These are phyloP conservation scores for Ophioceras dolichostomum DNA, from an alignment of 2,329 filamentous ascomycete species.

Conservation along the genomic window DNA sequence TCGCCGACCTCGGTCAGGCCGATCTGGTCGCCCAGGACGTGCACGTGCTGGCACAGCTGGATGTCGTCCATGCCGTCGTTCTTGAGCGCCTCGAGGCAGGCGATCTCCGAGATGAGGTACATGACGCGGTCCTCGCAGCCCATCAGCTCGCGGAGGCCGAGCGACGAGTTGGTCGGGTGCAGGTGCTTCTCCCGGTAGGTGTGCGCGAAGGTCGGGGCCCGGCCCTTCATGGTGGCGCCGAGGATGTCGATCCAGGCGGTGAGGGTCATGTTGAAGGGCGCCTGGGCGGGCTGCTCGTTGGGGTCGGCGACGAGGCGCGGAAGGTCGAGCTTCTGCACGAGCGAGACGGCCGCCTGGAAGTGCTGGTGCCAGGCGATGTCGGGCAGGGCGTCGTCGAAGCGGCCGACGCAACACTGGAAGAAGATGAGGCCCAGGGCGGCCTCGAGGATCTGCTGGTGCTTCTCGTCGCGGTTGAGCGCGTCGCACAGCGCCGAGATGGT, in stretches of 20 bases:
- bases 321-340: slow-evolving; percentile 77
- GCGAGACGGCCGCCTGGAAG: slow-evolving; percentile 78
- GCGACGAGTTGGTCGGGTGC: slow-evolving; percentile 43
- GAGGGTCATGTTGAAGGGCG: slow-evolving; percentile 91
- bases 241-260: slow-evolving; percentile 96
- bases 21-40: slow-evolving; percentile 77
- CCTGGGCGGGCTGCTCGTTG: slow-evolving; percentile 45
- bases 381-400: slow-evolving; percentile 69
- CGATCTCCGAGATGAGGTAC: slow-evolving; percentile 96
- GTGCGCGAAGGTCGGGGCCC: slow-evolving; percentile 78
- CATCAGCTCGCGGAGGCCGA: slow-evolving; percentile 85
- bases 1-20: slow-evolving; percentile 62
- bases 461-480: slow-evolving; percentile 64
- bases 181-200: slow-evolving; percentile 94
- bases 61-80: slow-evolving; percentile 72
- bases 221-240: slow-evolving; percentile 81
- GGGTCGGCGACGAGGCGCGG: slow-evolving; percentile 53
- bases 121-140: slow-evolving; percentile 95
- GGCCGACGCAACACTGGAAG: slow-evolving; percentile 86
- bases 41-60: slow-evolving; percentile 77
- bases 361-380: slow-evolving; percentile 97
- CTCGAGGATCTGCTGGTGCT: slow-evolving; percentile 83
- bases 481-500: slow-evolving; percentile 80
- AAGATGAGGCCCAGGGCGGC: slow-evolving; percentile 91
- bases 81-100: slow-evolving; percentile 86